Percentiles rank a stretch among this genome's conserved stretches.
Conservation (phyloP, 208 protist genomes). For the Leishmania amazonensis region DNA sequence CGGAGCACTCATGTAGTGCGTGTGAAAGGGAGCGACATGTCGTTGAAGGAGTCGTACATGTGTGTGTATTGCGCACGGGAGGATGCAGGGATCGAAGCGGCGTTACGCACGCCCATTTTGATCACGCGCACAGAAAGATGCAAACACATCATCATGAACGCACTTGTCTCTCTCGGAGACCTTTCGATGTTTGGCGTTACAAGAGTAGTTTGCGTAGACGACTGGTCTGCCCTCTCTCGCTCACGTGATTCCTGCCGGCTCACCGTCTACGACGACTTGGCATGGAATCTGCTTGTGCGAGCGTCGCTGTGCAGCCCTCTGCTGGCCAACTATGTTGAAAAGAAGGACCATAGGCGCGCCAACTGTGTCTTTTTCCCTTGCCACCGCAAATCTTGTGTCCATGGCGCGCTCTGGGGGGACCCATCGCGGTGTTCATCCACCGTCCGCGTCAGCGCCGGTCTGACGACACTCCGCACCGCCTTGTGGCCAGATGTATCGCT, state of each 20-base stretch:
- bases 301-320: background rate
- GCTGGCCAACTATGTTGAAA: too few relatives aligned
- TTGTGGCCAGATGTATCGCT: background rate
- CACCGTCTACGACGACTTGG: slow-evolving; percentile 42
- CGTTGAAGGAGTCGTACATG: background rate
- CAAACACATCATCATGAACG: background rate
- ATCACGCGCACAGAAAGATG: background rate
- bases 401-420: slow-evolving; percentile 47
- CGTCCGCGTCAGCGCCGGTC: background rate
- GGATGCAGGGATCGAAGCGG: background rate
- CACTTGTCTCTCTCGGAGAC: background rate
- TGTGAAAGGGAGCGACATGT: background rate
- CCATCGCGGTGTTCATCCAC: slow-evolving; percentile 27
- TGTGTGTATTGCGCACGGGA: background rate
- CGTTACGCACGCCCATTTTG: background rate
- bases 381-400: slow-evolving; percentile 10
- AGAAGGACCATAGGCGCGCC: background rate
- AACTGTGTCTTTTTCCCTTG: slow-evolving; percentile 6
- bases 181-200: background rate
- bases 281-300: slow-evolving; percentile 12
- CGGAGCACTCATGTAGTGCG: background rate
- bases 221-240: slow-evolving; percentile 65
- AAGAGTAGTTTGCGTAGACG: slow-evolving; percentile 51
- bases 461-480: background rate
- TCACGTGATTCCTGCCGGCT: slow-evolving; percentile 40